These are phyloP conservation scores for Spirogloea muscicola DNA, from an alignment of 139 green algal genomes.

Conservation along the genomic window DNA sequence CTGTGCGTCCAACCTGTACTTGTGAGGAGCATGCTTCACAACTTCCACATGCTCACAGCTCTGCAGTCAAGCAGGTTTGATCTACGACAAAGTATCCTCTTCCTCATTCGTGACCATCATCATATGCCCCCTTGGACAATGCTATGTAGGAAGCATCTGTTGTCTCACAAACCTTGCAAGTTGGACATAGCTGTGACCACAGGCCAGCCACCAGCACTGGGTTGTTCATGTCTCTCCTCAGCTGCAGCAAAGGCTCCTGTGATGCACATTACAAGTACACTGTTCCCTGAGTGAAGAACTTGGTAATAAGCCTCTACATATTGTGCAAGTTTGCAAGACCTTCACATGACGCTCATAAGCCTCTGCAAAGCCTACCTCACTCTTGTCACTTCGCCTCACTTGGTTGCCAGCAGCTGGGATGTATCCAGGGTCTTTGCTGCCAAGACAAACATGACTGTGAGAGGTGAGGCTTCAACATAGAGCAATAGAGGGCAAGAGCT, in stretches of 20 bases:
- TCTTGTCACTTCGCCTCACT: neutral
- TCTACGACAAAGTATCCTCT: neutral
- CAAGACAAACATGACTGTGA: neutral
- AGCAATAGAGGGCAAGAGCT: too few relatives aligned
- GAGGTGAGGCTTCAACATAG: neutral
- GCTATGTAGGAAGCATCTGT: too few relatives aligned
- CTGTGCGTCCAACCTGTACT: too few relatives aligned
- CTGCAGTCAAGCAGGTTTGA: too few relatives aligned
- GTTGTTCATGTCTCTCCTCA: conserved; percentile 16
- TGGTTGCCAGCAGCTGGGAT: neutral
- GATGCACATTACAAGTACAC: neutral
- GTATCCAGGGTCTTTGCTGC: conserved; percentile 1
- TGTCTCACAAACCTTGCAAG: conserved; percentile 20
- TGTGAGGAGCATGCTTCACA: too few relatives aligned
- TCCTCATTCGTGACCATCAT: neutral
- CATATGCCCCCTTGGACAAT: too few relatives aligned
- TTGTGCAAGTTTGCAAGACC: neutral
- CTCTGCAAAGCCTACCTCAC: neutral
- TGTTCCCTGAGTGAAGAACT: neutral
- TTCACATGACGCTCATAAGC: neutral
- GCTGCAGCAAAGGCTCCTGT: conserved; percentile 16
- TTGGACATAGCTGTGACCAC: conserved; percentile 37
- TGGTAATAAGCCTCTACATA: neutral
- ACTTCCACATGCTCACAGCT: too few relatives aligned
- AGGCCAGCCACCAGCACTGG: conserved; percentile 22